A percentile compares a stretch with the other conserved stretches of the same genome.
Conservation (phyloP, 192 early-diverging fungal species). For the Linnemannia elongata region DNA sequence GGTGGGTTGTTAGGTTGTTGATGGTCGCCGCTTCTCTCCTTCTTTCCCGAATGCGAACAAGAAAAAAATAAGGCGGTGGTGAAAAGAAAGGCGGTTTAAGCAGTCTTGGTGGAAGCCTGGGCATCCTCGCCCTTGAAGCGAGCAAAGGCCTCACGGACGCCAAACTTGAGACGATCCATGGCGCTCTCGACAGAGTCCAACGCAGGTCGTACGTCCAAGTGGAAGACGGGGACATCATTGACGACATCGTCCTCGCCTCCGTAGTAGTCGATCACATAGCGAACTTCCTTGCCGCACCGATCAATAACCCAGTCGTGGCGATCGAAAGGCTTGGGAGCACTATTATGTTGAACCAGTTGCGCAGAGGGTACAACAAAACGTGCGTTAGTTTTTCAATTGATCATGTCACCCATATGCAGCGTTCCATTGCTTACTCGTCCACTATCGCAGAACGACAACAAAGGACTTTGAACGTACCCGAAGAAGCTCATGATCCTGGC, state of each 20-base stretch:
- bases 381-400: background rate
- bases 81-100: background rate
- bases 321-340: conserved; percentile 93
- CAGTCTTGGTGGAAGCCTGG: conserved; percentile 27
- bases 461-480: conserved; percentile 64
- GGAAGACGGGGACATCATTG: conserved; percentile 86
- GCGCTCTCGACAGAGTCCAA: conserved; percentile 82
- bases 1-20: background rate
- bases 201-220: conserved; percentile 95
- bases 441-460: background rate
- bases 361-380: background rate
- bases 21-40: background rate
- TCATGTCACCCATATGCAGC: background rate
- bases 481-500: conserved; percentile 73
- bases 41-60: background rate
- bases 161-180: conserved; percentile 74
- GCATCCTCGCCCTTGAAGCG: conserved; percentile 49
- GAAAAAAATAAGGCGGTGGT: background rate
- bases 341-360: conserved; percentile 18
- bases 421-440: background rate
- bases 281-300: conserved; percentile 87
- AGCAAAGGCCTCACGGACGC: conserved; percentile 64
- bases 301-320: conserved; percentile 97
- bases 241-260: conserved; percentile 75
- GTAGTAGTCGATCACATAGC: conserved; percentile 99